Evolutionary conservation across 2,329 filamentous ascomycete genomes (phyloP), one percentile per base, ranked within the genome.

Genomic region (Aspergillus tanneri): DNA sequence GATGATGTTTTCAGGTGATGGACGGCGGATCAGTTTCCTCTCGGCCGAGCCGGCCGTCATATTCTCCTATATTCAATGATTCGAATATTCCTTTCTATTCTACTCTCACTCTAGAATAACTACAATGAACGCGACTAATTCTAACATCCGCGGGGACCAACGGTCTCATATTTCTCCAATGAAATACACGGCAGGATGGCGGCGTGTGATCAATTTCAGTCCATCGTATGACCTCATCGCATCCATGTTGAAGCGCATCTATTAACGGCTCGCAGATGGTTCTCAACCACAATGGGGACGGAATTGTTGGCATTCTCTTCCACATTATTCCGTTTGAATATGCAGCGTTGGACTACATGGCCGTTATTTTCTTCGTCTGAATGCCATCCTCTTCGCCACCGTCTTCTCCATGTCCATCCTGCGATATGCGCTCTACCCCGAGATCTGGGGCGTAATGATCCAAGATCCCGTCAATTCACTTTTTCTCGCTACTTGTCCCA

Each of bases 251-350:
- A 5, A 10, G n/a, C n/a, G n/a, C n/a, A n/a, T n/a, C 27, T 25
- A 18, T 30, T 39, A 14, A 8, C 32, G 22, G 39, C 10, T 30
- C 9, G 34, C 30, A 73, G 78, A 63, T 83, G 81, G 81, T 83
- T 83, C 60, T 71, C 77, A 2, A 75, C 78, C 24, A 82, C 75
- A 35, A 83, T 88, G 84, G 85, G 85, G 22, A 88, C 84, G 85
- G 84, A 16, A 81, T 88, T 30, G 80, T 85, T 7, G 80, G 81
- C 2, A 77, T 86, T 30, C 71, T 88, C 16, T 73, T 88, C 14
- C 73, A 80, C 54, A 77, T 78, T 14, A 73, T 87, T 9, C 84
- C 84, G 0, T 87, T 82, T 64, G 77, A 83, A 52, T 74, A 74
- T 1, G 47, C 55, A 7, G 84, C 79, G 75, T 70, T 87, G 0